Evolutionary conservation across 768 basidiomycete genomes (phyloP).

Genomic region (Leccinum rimulosum): DNA sequence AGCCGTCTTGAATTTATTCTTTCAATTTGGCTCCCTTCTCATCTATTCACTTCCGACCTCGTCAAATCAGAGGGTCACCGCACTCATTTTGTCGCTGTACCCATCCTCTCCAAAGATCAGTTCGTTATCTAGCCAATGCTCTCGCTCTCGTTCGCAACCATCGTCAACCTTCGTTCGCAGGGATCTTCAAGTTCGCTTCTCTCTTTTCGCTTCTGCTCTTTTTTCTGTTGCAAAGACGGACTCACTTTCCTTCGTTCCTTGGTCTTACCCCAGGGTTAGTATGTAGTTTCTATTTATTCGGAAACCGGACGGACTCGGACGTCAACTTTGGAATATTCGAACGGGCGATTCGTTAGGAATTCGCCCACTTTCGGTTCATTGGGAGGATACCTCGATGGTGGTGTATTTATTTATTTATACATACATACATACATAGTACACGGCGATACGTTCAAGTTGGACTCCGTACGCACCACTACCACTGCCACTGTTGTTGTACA

Average conservation of each 20-base stretch:
- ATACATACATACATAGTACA: not conserved
- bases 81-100: not conserved
- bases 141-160: slow-evolving; percentile 2
- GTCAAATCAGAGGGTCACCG: not conserved
- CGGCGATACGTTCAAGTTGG: not conserved
- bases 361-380: not conserved
- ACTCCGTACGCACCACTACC: not conserved
- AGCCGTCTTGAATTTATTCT: not conserved
- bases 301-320: slow-evolving; percentile 4
- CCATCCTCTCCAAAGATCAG: slow-evolving; percentile 2
- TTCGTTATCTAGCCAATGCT: slow-evolving; percentile 7
- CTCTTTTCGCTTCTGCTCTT: not conserved
- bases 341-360: not conserved
- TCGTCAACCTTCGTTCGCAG: slow-evolving; percentile 19
- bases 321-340: not conserved
- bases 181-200: not conserved
- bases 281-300: slow-evolving; percentile 6
- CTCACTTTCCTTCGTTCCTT: not conserved
- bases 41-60: not conserved
- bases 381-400: slow-evolving; percentile 4
- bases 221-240: slow-evolving; percentile 19
- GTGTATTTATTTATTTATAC: not conserved
- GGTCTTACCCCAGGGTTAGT: not conserved
- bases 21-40: not conserved
- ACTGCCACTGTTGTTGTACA: not conserved